Base-by-base conservation (phyloP, 129 eudicot species). In the Heracleum sosnowskyi region DNA sequence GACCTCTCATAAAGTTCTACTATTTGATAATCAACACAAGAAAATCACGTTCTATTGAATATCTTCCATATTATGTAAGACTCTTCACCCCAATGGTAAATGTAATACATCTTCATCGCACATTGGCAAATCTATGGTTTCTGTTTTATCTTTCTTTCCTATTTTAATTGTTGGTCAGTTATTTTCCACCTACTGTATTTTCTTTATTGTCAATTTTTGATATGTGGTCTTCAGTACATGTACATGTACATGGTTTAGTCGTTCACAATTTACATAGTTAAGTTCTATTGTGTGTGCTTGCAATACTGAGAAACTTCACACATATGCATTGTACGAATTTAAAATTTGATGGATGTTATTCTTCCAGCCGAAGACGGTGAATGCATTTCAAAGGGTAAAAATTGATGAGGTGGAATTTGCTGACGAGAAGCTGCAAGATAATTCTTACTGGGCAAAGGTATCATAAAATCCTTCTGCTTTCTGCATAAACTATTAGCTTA, bases 341-440 rank as follows among this genome's bases (percentile, higher is more conserved):
- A 3, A 40, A 1, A 28, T 49, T 84, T 79, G 15, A 70, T 75
- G 35, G 69, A 20, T 86, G 46, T 26, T 82, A 33, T 62, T 83
- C 24, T 77, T 88, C 86, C 92, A 93, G 98, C 98, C 98, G 36
- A 93, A 81, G 82, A 85, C 90, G 1, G 75, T 79, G 28, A 88
- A 88, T 80, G 98, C 96, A 42, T 93, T 93, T 83, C 91, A 89
- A 80, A 89, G 98, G 86, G 98, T 93, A 83, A 93, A 93, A 83
- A 66, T 84, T 45, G 96, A 91, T 31, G 86, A 86, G 79, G 95
- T 93, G 66, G 86, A 91, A 81, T 93, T 93, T 78, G 95, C 85
- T 63, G 91, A 93, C 37, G 96, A 89, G 44, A 91, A 82, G 80
- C 89, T 89, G 76, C 89, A 87, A 85, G 89, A 89, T 82, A 89